Evolutionary conservation across 2,329 filamentous ascomycete genomes (phyloP).

Genomic region (Botryosphaeria dothidea): DNA sequence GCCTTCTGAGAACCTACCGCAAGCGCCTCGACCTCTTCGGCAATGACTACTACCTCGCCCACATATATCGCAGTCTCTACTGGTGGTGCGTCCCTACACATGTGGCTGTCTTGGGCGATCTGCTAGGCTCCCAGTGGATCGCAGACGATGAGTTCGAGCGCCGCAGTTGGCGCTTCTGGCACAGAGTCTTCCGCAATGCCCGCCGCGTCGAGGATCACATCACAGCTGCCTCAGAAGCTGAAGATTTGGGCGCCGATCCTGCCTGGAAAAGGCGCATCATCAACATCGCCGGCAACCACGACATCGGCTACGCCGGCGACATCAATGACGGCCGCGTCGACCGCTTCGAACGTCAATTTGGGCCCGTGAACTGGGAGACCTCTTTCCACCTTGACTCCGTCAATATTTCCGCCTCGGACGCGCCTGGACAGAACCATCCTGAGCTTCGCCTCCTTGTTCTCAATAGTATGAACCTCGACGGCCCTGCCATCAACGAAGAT

Average conservation of each 20-base stretch:
- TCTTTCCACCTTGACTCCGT: constrained; percentile 54
- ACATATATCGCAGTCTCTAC: constrained; percentile 80
- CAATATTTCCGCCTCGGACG: not conserved
- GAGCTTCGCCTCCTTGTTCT: constrained; percentile 81
- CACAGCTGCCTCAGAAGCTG: constrained; percentile 22
- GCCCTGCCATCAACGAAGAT: constrained; percentile 65
- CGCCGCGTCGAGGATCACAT: constrained; percentile 58
- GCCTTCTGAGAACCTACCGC: constrained; percentile 64
- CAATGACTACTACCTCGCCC: constrained; percentile 92
- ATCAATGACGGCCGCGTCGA: constrained; percentile 72
- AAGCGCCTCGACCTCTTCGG: constrained; percentile 88
- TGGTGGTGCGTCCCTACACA: constrained; percentile 90
- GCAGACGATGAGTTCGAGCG: constrained; percentile 77
- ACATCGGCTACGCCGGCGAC: constrained; percentile 94
- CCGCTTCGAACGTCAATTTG: constrained; percentile 83
- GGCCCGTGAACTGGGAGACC: constrained; percentile 87
- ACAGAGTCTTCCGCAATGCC: constrained; percentile 70
- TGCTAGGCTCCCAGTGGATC: constrained; percentile 96
- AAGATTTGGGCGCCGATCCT: constrained; percentile 47
- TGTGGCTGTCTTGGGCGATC: constrained; percentile 82
- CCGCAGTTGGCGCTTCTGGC: constrained; percentile 77
- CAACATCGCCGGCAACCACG: constrained; percentile 92
- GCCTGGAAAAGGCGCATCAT: constrained; percentile 77
- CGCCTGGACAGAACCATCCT: constrained; percentile 46
- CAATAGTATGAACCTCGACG: constrained; percentile 93